These are phyloP conservation scores for Penicillium goetzii DNA, from an alignment of 495 filamentous ascomycete species.

Conservation along the genomic window DNA sequence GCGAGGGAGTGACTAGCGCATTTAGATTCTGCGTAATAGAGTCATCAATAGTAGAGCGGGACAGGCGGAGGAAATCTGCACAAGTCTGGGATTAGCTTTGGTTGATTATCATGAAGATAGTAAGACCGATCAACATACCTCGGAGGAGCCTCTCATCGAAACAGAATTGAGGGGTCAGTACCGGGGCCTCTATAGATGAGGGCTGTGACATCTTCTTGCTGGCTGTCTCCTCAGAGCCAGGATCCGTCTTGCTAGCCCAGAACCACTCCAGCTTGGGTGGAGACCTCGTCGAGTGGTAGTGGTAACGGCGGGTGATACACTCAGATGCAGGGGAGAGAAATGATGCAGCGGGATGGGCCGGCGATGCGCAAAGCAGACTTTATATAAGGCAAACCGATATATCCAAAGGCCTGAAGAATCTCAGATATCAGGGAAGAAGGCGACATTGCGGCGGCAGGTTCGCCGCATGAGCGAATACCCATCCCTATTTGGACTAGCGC, in stretches of 20 bases:
- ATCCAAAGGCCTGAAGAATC: neutral
- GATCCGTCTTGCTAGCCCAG: conserved; percentile 38
- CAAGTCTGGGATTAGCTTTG: conserved; percentile 15
- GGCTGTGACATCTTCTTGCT: conserved; percentile 62
- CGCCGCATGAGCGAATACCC: conserved; percentile 12
- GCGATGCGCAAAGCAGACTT: neutral
- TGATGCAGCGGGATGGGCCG: neutral
- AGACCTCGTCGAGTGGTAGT: conserved; percentile 7
- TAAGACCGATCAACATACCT: conserved; percentile 57
- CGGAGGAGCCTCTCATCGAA: conserved; percentile 82
- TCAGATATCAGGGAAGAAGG: neutral
- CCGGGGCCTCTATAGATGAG: conserved; percentile 56
- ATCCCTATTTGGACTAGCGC: conserved; percentile 19
- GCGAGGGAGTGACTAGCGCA: conserved; percentile 78
- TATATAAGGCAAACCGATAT: neutral
- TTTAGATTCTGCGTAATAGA: conserved; percentile 93
- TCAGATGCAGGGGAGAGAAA: neutral
- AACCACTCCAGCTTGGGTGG: conserved; percentile 49
- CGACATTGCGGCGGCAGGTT: conserved; percentile 1
- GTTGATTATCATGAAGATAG: neutral
- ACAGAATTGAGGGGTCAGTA: conserved; percentile 86
- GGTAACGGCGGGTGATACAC: conserved; percentile 3
- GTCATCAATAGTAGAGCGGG: conserved; percentile 85
- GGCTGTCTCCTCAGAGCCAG: conserved; percentile 23
- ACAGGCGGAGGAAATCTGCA: conserved; percentile 90